Conservation (phyloP, 169 alveolate genomes). For the Plasmodium falciparum region DNA sequence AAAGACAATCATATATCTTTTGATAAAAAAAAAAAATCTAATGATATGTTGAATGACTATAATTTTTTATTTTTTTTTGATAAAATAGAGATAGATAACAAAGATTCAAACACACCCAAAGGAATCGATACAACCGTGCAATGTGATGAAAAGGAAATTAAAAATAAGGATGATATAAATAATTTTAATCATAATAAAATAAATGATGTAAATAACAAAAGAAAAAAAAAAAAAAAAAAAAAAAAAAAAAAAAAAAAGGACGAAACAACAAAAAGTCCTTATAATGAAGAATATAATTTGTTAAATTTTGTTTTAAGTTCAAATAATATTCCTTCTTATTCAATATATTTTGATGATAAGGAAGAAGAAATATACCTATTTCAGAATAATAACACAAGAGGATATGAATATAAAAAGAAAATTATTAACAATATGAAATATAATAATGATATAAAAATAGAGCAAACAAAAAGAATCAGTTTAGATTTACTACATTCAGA, state of each 20-base stretch:
- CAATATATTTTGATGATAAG: conserved; percentile 50
- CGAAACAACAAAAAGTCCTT: background rate
- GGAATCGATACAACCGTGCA: too few relatives aligned
- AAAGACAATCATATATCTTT: conserved; percentile 2
- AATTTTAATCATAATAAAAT: background rate
- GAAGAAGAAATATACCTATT: conserved; percentile 61
- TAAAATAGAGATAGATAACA: background rate
- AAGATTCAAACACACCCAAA: background rate
- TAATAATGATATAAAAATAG: background rate
- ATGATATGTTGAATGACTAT: conserved; percentile 31
- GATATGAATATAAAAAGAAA: conserved; percentile 4
- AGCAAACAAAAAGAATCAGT: conserved; percentile 9
- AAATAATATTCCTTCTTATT: conserved; percentile 56
- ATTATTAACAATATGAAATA: background rate
- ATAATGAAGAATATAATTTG: conserved; percentile 6
- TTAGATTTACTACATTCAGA: conserved; percentile 51
- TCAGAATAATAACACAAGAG: background rate
- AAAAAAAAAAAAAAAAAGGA: conserved; percentile 10
- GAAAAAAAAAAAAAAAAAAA: conserved; percentile 12
- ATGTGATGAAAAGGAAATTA: background rate
- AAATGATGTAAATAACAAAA: background rate
- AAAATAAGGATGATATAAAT: background rate
- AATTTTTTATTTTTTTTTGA: conserved; percentile 12
- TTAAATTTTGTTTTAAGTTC: conserved; percentile 39
- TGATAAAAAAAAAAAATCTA: conserved; percentile 3